phyloP scores from a whole-genome alignment of 345 rosid genomes.

The Eucalyptus marginata region DNA sequence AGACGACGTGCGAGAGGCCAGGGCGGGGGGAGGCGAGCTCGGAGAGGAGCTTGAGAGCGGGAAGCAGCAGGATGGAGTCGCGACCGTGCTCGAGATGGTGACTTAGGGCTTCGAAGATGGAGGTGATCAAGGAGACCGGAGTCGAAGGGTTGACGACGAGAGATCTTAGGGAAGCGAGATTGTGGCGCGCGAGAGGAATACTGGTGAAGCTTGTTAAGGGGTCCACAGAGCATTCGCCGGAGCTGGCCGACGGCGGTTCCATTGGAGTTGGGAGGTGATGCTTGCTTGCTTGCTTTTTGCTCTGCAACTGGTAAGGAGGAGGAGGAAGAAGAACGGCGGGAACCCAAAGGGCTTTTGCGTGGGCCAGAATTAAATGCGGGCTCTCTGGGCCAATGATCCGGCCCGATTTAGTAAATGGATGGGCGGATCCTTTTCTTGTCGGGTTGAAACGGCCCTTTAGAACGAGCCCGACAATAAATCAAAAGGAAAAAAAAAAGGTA shows the following conservation, averaged over 20 bases:
- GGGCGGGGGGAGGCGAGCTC: constrained; percentile 37
- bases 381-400: not conserved
- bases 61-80: constrained; percentile 28
- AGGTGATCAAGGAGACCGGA: constrained; percentile 33
- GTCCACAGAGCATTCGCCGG: not conserved
- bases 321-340: not conserved
- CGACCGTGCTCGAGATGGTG: constrained; percentile 18
- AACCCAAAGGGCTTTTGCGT: not conserved
- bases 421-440: not conserved
- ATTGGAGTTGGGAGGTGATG: not conserved
- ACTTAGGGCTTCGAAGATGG: constrained; percentile 48
- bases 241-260: not conserved
- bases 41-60: constrained; percentile 50
- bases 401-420: not conserved
- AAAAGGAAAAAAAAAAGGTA: no score
- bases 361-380: not conserved
- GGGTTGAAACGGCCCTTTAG: not conserved
- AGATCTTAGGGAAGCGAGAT: constrained; percentile 46
- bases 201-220: not conserved
- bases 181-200: constrained; percentile 10
- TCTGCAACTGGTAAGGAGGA: not conserved
- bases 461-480: not conserved
- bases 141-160: constrained; percentile 45
- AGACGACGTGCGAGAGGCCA: constrained; percentile 18
- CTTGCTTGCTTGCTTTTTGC: not conserved